Evolutionary conservation across 805 yeast species (phyloP), one percentile per base, ranked within the genome.

Genomic region (Saturnispora diversa): DNA sequence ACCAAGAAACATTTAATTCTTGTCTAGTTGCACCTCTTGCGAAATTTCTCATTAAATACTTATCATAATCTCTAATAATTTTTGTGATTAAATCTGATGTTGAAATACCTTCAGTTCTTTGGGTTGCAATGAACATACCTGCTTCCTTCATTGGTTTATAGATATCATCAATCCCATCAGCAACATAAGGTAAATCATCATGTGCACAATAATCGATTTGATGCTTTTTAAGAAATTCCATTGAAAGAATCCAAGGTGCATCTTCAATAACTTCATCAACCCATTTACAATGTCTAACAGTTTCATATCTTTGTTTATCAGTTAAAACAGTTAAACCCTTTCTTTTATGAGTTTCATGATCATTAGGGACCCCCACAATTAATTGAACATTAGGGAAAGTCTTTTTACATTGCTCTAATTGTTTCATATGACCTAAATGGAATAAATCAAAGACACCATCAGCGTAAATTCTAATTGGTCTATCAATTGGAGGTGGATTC

Each of bases 381-480:
- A 92, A 69, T 42, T 75, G 72, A 24, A 84, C 95, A 52, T 85
- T 85, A 10, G 84, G 82, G 47, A 92, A 77, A 12, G 95, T 75
- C 59, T 90, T 88, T 54, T 92, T 90, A 52, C 97, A 90, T 64
- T 92, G 98, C 58, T 92, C 97, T 52, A 92, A 69, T 61, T 92
- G 98, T 56, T 87, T 78, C 98, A 92, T 92, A 59, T 92, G 98
- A 19, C 98, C 98, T 55, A 92, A 60, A 62, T 92, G 98, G 65
- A 92, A 92, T 47, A 92, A 66, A 63, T 92, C 98, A 66, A 92
- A 92, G 15, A 92, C 96, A 39, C 98, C 98, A 63, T 92, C 98
- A 5, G 98, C 98, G 59, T 92, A 92, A n/a, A 92, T 76, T 45
- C 98, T 72, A 22, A 92, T 77, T 1, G 95, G 88, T 44, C 96